Base-by-base conservation (phyloP, 495 filamentous ascomycete genomes). In the Apiosordaria backusii region DNA sequence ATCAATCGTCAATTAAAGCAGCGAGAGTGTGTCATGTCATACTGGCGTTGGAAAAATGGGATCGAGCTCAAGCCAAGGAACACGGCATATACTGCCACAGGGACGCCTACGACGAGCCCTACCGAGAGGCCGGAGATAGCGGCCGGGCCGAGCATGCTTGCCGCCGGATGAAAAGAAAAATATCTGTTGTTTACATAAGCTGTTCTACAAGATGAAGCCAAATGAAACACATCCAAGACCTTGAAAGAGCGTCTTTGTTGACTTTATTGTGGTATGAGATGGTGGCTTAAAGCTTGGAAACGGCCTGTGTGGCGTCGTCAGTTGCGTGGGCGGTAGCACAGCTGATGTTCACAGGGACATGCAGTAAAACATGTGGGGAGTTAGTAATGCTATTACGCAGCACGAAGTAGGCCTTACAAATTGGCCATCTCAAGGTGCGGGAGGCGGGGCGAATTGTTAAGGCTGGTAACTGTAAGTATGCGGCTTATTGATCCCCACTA, bases 31-130 rank as follows among this genome's bases (percentile, higher is more conserved):
- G 45, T 69, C n/a, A 55, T 58, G 45, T 69, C 84, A 77, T 78
- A 88, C 87, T 88, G 83, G 71, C 85, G 77, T 70, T 90, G 87
- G 26, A 88, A 76, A 71, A 74, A 82, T 15, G 84, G 78, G 61
- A 80, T 81, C 1, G 80, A 76, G 15, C 74, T 65, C 60, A 89
- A 66, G 1, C 75, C 65, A 2, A 86, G 67, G 27, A 89, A 81
- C 25, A 76, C 70, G 1, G 81, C 13, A 54, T 82, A 83, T 15
- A 82, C 61, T 10, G 59, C 74, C 13, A 82, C 29, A 6, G 79
- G 80, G 21, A 75, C 68, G 24, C 77, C 81, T 4, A 87, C 67
- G 6, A 76, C 68, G 70, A 78, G 79, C 62, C 75, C 79, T 15
- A 75, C 68, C 35, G 66, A 61, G 21, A 72, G 65, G 59, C 24